Percentiles rank a stretch among this genome's conserved stretches.
These are phyloP conservation scores for Pyrenophora tritici-repentis DNA, from an alignment of 2,329 filamentous ascomycete genomes.

Conservation along the genomic window DNA sequence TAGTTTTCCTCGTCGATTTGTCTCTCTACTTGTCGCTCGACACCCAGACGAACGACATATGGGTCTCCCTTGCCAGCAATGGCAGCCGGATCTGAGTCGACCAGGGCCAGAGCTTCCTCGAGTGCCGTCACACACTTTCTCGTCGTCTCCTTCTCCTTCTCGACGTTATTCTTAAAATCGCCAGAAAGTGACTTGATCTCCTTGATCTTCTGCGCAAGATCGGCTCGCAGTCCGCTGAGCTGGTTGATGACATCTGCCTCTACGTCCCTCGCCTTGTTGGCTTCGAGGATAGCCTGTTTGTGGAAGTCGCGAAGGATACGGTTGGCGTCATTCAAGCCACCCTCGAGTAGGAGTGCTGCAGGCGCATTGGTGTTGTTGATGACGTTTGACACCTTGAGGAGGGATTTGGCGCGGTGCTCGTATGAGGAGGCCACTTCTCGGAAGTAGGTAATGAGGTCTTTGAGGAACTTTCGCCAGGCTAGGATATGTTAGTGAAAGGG, in stretches of 20 bases:
- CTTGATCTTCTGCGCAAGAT: slow-evolving; percentile 95
- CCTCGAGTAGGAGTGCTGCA: slow-evolving; percentile 74
- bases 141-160: slow-evolving; percentile 90
- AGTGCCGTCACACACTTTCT: slow-evolving; percentile 77
- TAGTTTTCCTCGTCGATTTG: slow-evolving; percentile 98
- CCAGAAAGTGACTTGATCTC: slow-evolving; percentile 93
- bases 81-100: slow-evolving; percentile 74
- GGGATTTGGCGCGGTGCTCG: slow-evolving; percentile 79
- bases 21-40: slow-evolving; percentile 87
- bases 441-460: slow-evolving; percentile 92
- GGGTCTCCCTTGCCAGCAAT: slow-evolving; percentile 89
- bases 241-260: slow-evolving; percentile 90
- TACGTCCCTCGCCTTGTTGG: slow-evolving; percentile 87
- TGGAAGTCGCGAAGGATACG: slow-evolving; percentile 82
- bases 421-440: slow-evolving; percentile 89
- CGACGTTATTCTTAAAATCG: slow-evolving; percentile 96
- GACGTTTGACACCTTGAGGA: slow-evolving; percentile 81
- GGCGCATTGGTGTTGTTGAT: slow-evolving; percentile 80
- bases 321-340: slow-evolving; percentile 86
- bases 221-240: slow-evolving; percentile 80
- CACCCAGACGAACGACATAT: slow-evolving; percentile 81
- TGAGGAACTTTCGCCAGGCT: slow-evolving; percentile 95
- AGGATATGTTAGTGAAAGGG: slow-evolving; percentile 24
- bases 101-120: slow-evolving; percentile 79
- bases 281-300: slow-evolving; percentile 76